Base-by-base conservation (phyloP, 345 rosid species). In the Orychophragmus violaceus region DNA sequence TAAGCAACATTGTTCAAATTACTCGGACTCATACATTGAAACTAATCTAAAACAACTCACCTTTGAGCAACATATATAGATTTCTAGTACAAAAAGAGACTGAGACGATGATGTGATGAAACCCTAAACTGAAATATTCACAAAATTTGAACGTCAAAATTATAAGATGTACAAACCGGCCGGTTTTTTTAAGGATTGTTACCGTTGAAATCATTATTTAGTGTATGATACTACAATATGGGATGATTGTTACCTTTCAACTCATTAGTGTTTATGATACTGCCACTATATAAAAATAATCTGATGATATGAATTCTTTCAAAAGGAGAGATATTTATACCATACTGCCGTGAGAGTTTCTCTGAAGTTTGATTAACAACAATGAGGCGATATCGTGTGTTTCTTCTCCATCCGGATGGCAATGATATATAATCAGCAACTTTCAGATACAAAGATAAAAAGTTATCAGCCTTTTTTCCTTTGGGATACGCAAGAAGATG, bases 341-440 rank as follows among this genome's bases (percentile, higher is more conserved):
- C 49, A 8, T 3, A 4, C 9, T 44, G 24, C 45, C 8, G 9
- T n/a, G 55, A 44, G 17, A 44, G 66, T 29, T 22, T 29, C 41
- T 7, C 52, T 3, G 54, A 46, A 13, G 6, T 3, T 46, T 88
- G 89, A 75, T 88, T 88, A 19, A 88, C 81, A 33, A 91, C 74
- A 16, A 79, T 77, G 72, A 91, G 63, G 74, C 80, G 80, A 51
- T 82, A 85, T 62, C 79, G 88, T 1, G 85, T 82, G 29, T 79
- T 80, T 84, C 91, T 80, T 77, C 88, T 84, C 96, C 97, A 88
- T 62, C 94, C 90, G 59, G 80, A 77, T 2, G 94, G 86, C 75
- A 91, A 65, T 2, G 85, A 55, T 5, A 72, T 25, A 16, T 84
- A 75, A 77, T 85, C 86, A 0, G 86, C 85, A 64, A 85, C 96